These are phyloP conservation scores for Diaporthe destruens DNA, from an alignment of 2,329 filamentous ascomycete genomes.

Conservation along the genomic window DNA sequence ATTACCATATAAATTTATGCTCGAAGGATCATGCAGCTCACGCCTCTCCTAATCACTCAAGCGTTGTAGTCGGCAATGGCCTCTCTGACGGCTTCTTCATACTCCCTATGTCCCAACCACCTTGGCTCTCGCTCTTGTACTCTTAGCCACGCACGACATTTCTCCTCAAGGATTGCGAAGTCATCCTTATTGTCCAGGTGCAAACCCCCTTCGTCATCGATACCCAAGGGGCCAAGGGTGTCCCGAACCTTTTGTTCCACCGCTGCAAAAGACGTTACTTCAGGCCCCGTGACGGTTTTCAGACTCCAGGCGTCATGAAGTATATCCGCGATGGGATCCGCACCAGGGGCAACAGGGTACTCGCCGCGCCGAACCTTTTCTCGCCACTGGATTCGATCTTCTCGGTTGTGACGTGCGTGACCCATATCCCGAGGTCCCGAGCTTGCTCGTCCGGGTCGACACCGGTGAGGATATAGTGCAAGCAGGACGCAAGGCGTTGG, in stretches of 20 bases:
- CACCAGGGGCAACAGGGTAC: not conserved
- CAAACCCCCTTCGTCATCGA: not conserved
- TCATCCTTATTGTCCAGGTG: not conserved
- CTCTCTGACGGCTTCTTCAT: not conserved
- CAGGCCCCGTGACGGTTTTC: not conserved
- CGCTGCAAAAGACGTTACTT: not conserved
- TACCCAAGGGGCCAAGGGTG: not conserved
- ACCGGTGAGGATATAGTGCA: constrained; percentile 19
- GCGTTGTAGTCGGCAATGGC: not conserved
- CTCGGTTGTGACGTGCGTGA: not conserved
- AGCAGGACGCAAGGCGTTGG: constrained; percentile 11
- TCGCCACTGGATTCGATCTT: not conserved
- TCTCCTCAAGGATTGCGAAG: not conserved
- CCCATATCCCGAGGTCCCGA: not conserved
- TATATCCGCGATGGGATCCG: not conserved
- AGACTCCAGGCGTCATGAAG: not conserved
- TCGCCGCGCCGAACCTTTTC: not conserved
- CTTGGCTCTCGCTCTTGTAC: not conserved
- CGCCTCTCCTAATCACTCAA: not conserved
- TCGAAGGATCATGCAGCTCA: not conserved
- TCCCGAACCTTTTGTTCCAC: not conserved
- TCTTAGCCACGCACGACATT: not conserved
- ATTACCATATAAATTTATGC: no score
- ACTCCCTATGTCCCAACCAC: not conserved
- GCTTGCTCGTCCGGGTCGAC: constrained; percentile 8